Evolutionary conservation across 257 asterid genomes (phyloP), one percentile per base, ranked within the genome.

Genomic region (Ilex aquifolium): DNA sequence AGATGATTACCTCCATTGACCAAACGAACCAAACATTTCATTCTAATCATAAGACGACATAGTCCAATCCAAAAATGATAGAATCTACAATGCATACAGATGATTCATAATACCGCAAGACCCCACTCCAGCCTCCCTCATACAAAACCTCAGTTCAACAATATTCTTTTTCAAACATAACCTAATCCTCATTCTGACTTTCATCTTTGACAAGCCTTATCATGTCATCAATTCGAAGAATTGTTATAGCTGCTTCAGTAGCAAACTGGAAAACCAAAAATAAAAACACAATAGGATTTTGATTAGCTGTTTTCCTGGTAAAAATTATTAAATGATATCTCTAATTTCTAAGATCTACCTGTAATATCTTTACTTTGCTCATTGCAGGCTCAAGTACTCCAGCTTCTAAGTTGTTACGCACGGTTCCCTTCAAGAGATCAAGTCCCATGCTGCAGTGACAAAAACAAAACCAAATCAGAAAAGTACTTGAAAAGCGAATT

Each of bases 341-440:
- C 27, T 27, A 32, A 56, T 42, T 21, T 10, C 56, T 56, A 14
- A 46, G 15, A 2, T 21, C 49, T 72, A 89, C 99, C 90, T 89
- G 99, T 64, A 93, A 80, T 65, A 93, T 93, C 81, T 93, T 93
- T 60, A 90, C 97, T 89, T 93, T 93, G 87, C 99, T 92, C 97
- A 89, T 92, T 56, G 96, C 95, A 65, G 97, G 99, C 73, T 93
- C 99, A 60, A 93, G 87, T 31, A 93, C 97, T 36, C 99, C 97
- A 21, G 97, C 97, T 74, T 84, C 97, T 71, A 93, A 64, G 79
- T 93, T 93, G 76, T 85, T 85, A 52, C 97, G 90, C 17, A 92
- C 80, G 0, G 73, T 66, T 55, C 99, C 97, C 77, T 87, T 92
- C 69, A 85, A 50, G 54, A 92, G 76, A 77, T 92, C 99, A 48